A percentile compares a stretch with the other conserved stretches of the same genome.
Conservation (phyloP, 2,329 filamentous ascomycete genomes). For the Trichoderma koningiopsis region DNA sequence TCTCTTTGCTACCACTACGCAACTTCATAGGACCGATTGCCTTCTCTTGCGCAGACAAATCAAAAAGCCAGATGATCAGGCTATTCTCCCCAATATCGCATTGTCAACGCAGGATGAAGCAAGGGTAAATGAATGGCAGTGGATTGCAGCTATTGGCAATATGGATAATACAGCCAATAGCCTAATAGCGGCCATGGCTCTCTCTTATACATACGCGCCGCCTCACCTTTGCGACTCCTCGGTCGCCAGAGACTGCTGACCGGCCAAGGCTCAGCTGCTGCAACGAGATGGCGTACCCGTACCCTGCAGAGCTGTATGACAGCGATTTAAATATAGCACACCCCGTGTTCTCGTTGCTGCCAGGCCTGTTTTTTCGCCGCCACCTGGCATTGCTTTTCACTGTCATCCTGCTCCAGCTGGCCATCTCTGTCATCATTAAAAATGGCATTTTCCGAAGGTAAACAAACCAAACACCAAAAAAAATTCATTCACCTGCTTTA, state of each 20-base stretch:
- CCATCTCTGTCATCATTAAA: background rate
- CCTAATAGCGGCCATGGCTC: conserved; percentile 6
- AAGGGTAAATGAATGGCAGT: background rate
- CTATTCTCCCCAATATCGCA: background rate
- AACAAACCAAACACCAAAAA: background rate
- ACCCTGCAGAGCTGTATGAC: background rate
- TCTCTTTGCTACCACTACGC: background rate
- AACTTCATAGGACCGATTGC: background rate
- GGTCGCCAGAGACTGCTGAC: background rate
- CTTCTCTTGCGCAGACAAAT: background rate
- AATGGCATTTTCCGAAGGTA: conserved; percentile 11
- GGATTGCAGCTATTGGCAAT: conserved; percentile 12
- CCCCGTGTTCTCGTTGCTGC: background rate
- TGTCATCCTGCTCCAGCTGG: conserved; percentile 1
- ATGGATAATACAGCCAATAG: conserved; percentile 17
- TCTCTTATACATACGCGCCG: background rate
- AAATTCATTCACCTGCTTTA: background rate
- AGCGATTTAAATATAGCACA: background rate
- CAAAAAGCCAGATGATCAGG: background rate
- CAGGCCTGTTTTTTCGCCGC: background rate
- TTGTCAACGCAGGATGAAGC: background rate
- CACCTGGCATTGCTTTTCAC: conserved; percentile 3
- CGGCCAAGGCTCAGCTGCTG: background rate
- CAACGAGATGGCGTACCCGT: background rate
- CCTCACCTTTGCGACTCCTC: background rate